Evolutionary conservation across 73 alveolate genomes (phyloP).

Genomic region (Stentor roeselii): DNA sequence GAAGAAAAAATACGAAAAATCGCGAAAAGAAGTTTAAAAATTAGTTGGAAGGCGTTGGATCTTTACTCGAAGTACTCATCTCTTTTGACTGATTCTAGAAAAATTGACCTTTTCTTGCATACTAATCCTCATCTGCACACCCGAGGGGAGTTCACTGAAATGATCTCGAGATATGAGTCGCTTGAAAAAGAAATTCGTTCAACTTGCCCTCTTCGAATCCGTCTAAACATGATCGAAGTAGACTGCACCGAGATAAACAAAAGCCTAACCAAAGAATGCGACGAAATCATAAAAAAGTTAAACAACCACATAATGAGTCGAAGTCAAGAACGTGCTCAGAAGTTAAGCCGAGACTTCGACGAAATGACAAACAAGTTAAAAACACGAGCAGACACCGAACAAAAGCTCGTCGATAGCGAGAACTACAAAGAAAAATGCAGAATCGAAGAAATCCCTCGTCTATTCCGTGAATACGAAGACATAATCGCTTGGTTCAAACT

Average conservation of each 20-base stretch:
- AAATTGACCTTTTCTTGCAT: conserved; percentile 60
- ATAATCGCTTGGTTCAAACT: conserved; percentile 74
- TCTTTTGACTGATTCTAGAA: conserved; percentile 70
- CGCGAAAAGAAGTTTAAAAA: conserved; percentile 60
- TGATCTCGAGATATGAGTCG: conserved; percentile 55
- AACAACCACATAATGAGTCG: conserved; percentile 47
- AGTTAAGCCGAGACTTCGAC: conserved; percentile 45
- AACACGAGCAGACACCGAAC: conserved; percentile 66
- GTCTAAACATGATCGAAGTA: conserved; percentile 79
- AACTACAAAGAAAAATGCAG: conserved; percentile 62
- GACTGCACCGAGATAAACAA: conserved; percentile 79
- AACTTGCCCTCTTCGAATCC: conserved; percentile 67
- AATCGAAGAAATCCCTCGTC: conserved; percentile 45
- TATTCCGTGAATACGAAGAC: conserved; percentile 55
- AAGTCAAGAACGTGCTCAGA: conserved; percentile 41
- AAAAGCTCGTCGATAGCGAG: conserved; percentile 66
- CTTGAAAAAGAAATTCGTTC: conserved; percentile 57
- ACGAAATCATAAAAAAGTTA: conserved; percentile 55
- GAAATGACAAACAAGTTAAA: conserved; percentile 50
- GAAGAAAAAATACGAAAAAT: conserved; percentile 61
- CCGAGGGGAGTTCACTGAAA: conserved; percentile 59
- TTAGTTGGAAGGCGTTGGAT: conserved; percentile 52
- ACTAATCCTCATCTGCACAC: conserved; percentile 44
- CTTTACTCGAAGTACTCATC: conserved; percentile 74
- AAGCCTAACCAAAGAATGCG: conserved; percentile 51